These are phyloP conservation scores for Eryngium alpinum DNA, from an alignment of 140 eudicot species.

Conservation along the genomic window DNA sequence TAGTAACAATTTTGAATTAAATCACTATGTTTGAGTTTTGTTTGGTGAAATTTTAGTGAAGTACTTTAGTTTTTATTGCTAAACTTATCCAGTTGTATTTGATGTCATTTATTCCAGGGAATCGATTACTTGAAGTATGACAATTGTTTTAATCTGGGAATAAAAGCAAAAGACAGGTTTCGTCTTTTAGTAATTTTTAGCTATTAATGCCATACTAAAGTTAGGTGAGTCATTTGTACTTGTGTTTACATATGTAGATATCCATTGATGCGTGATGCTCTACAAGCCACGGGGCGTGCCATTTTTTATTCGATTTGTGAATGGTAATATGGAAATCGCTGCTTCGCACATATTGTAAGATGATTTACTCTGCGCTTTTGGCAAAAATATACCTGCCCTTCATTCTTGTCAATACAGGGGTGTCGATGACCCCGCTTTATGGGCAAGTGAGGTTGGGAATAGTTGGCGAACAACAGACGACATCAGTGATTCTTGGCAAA, in stretches of 20 bases:
- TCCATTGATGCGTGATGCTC: constrained; percentile 94
- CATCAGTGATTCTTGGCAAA: constrained; percentile 83
- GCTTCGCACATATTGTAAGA: not conserved
- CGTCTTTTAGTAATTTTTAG: not conserved
- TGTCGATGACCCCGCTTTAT: constrained; percentile 84
- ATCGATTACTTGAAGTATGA: constrained; percentile 94
- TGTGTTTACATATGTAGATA: constrained; percentile 40
- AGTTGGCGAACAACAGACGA: constrained; percentile 98
- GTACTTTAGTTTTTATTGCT: not conserved
- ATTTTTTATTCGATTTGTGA: constrained; percentile 90
- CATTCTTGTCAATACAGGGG: constrained; percentile 52
- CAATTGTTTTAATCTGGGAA: constrained; percentile 92
- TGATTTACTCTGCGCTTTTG: not conserved
- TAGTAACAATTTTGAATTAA: too few relatives aligned
- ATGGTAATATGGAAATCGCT: constrained; percentile 43
- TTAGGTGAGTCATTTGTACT: not conserved
- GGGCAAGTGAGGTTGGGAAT: constrained; percentile 88
- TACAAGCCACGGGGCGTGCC: constrained; percentile 65
- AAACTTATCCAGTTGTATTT: not conserved
- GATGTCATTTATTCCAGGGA: constrained; percentile 39
- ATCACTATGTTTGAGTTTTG: too few relatives aligned
- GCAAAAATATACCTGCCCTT: not conserved
- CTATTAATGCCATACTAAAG: not conserved
- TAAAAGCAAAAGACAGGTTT: constrained; percentile 73
- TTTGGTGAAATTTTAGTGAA: too few relatives aligned